A percentile compares a stretch with the other conserved stretches of the same genome.
These are phyloP conservation scores for Dendrobium huoshanense DNA, from an alignment of 106 monocot genomes.

Conservation along the genomic window DNA sequence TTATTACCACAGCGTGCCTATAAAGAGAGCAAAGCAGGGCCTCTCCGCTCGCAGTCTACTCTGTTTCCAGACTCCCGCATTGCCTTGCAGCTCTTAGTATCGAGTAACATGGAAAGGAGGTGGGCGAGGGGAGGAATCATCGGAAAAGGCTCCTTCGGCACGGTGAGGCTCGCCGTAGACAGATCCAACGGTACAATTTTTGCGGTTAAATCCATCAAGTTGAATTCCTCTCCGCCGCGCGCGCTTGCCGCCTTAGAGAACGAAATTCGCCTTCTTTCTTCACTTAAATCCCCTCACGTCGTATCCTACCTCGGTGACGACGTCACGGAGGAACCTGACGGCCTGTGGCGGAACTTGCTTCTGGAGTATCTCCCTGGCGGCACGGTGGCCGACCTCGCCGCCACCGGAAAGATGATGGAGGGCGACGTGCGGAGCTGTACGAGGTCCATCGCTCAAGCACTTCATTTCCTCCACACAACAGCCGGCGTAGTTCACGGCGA, in stretches of 20 bases:
- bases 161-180: conserved; percentile 43
- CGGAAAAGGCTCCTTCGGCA: conserved; percentile 56
- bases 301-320: conserved; percentile 35
- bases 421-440: conserved; percentile 9
- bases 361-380: conserved; percentile 36
- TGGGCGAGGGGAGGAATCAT: conserved; percentile 33
- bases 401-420: conserved; percentile 11
- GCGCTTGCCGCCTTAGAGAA: conserved; percentile 20
- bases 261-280: conserved; percentile 22
- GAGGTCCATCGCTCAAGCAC: conserved; percentile 14
- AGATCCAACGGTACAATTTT: conserved; percentile 18
- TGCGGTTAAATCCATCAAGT: conserved; percentile 41
- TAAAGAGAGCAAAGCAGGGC: conserved; percentile 1
- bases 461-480: conserved; percentile 16
- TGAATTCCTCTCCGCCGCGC: background rate
- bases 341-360: conserved; percentile 19
- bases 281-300: conserved; percentile 18
- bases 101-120: background rate
- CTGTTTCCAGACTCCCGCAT: background rate
- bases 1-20: background rate
- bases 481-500: conserved; percentile 31
- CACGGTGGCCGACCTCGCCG: conserved; percentile 19
- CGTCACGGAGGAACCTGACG: background rate
- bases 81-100: background rate
- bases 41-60: background rate